A percentile compares a stretch with the other conserved stretches of the same genome.
Evolutionary conservation across 768 basidiomycete species (phyloP).

Genomic region (Amyloporia xantha): DNA sequence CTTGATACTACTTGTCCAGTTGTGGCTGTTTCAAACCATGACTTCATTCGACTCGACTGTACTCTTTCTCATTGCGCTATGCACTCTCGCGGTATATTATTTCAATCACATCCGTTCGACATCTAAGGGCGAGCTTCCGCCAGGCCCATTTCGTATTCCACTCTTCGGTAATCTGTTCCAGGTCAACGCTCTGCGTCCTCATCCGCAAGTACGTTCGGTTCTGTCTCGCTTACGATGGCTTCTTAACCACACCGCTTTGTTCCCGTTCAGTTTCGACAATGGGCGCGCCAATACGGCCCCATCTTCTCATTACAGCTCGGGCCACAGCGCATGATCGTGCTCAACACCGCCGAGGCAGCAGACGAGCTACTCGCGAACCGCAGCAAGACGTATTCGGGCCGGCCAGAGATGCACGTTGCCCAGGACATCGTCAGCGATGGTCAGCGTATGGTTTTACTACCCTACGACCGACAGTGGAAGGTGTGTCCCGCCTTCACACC

Average conservation of each 20-base stretch:
- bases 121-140: constrained; percentile 18
- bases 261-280: constrained; percentile 20
- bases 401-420: constrained; percentile 24
- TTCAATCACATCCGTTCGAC: background rate
- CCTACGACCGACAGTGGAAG: constrained; percentile 25
- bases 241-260: background rate
- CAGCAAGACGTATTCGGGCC: constrained; percentile 22
- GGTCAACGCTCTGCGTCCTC: constrained; percentile 21
- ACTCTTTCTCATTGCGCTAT: background rate
- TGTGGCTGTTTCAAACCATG: background rate
- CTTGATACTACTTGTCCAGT: no score
- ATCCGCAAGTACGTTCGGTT: constrained; percentile 16
- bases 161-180: constrained; percentile 29
- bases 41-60: background rate
- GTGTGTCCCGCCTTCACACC: constrained; percentile 8
- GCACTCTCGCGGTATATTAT: background rate
- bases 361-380: constrained; percentile 21
- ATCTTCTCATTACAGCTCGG: constrained; percentile 24
- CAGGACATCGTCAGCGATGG: constrained; percentile 27
- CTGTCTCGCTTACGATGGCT: background rate
- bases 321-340: constrained; percentile 14
- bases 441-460: constrained; percentile 23
- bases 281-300: constrained; percentile 25
- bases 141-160: constrained; percentile 25
- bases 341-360: constrained; percentile 16